A percentile compares a stretch with the other conserved stretches of the same genome.
phyloP scores from a whole-genome alignment of 163 green algal genomes.

The Scenedesmus sp. region DNA sequence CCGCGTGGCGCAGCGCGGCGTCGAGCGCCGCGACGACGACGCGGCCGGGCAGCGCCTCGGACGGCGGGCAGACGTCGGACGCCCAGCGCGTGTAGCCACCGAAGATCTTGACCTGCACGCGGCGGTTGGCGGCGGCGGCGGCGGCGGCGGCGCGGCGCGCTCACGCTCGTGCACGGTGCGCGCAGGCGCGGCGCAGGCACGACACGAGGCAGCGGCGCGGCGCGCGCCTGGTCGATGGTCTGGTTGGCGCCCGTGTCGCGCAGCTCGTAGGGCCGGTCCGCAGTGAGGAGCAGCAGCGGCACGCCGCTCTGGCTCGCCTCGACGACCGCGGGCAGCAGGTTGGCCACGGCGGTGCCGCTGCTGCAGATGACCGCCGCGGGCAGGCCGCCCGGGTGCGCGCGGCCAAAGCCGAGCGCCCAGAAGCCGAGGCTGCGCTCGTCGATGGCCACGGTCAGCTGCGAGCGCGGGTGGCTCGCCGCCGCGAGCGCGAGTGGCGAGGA shows the following conservation, averaged over 20 bases:
- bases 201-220: too few species aligned
- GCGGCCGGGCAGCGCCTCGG: constrained; percentile 63
- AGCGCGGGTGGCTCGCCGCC: constrained; percentile 81
- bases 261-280: constrained; percentile 93
- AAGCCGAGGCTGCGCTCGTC: constrained; percentile 98
- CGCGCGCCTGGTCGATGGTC: constrained; percentile 91
- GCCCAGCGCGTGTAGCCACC: constrained; percentile 81
- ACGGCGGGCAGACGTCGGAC: constrained; percentile 78
- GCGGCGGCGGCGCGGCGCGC: too few species aligned
- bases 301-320: constrained; percentile 82
- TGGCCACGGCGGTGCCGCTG: constrained; percentile 95
- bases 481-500: constrained; percentile 92
- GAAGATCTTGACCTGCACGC: constrained; percentile 97
- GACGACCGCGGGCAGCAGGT: constrained; percentile 94
- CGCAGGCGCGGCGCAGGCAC: too few species aligned
- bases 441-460: constrained; percentile 83
- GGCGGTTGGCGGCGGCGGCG: too few species aligned
- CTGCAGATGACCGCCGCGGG: constrained; percentile 57
- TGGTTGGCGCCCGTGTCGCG: constrained; percentile 94
- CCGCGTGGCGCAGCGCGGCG: constrained; percentile 57
- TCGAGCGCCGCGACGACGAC: constrained; percentile 79
- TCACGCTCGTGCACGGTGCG: too few species aligned
- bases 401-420: constrained; percentile 89
- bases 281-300: constrained; percentile 94
- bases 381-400: constrained; percentile 57